phyloP scores from a whole-genome alignment of 345 rosid species.

The Arabidopsis suecica region DNA sequence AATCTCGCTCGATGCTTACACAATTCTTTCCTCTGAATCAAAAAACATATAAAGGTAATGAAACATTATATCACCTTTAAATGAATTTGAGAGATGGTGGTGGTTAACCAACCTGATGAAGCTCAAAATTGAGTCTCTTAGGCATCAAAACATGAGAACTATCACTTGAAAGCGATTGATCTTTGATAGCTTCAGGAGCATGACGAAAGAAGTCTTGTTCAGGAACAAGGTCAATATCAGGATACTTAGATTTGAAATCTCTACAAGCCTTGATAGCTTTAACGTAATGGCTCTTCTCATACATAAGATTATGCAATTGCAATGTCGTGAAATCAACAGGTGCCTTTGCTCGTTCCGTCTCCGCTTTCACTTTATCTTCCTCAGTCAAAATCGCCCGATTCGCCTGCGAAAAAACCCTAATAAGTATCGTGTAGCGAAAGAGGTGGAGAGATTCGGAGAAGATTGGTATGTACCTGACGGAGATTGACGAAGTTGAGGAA shows the following conservation, averaged over 20 bases:
- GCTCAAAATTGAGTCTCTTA: constrained; percentile 83
- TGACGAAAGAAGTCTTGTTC: constrained; percentile 74
- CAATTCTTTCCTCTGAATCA: constrained; percentile 74
- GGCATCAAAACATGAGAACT: constrained; percentile 80
- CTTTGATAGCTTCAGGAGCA: constrained; percentile 79
- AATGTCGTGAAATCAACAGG: constrained; percentile 88
- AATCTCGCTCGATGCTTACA: constrained; percentile 77
- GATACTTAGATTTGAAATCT: constrained; percentile 90
- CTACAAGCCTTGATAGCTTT: constrained; percentile 94
- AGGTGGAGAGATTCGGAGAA: background rate
- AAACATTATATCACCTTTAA: background rate
- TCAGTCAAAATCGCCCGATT: constrained; percentile 77
- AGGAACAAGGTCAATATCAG: constrained; percentile 84
- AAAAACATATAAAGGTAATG: constrained; percentile 22
- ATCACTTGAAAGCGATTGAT: constrained; percentile 53
- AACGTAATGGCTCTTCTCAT: constrained; percentile 90
- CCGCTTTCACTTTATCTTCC: constrained; percentile 83
- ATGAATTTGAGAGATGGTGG: background rate
- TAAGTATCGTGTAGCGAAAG: constrained; percentile 3
- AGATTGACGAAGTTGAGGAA: constrained; percentile 81
- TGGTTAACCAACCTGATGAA: constrained; percentile 66
- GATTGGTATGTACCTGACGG: constrained; percentile 64
- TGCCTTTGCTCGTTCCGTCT: constrained; percentile 84
- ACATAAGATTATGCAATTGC: constrained; percentile 92
- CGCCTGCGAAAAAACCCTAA: constrained; percentile 54